These are phyloP conservation scores for Aureobasidium musti DNA, from an alignment of 2,329 filamentous ascomycete species.

Conservation along the genomic window DNA sequence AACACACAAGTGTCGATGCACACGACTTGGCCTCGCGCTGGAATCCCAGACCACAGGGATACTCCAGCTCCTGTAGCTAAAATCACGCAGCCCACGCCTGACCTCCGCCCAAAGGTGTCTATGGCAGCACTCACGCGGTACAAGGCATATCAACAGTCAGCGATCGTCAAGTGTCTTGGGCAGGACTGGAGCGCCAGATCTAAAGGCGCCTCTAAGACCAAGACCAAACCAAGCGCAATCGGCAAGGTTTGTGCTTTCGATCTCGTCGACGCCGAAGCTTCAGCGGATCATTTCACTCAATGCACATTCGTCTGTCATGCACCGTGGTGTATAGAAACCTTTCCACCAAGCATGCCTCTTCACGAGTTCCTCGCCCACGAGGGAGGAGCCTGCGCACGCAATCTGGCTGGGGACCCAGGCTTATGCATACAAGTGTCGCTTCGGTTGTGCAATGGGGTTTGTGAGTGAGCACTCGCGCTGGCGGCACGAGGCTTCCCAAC, in stretches of 20 bases:
- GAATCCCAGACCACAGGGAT: too few relatives aligned
- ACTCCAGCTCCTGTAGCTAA: too few relatives aligned
- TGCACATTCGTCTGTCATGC: background rate
- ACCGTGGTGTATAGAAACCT: background rate
- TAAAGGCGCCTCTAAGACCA: too few relatives aligned
- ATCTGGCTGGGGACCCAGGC: background rate
- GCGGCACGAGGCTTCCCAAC: background rate
- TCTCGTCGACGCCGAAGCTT: background rate
- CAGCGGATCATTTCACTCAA: background rate
- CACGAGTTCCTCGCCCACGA: background rate
- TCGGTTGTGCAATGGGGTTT: background rate
- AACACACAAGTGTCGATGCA: too few relatives aligned
- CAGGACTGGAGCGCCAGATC: too few relatives aligned
- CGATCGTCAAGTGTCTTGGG: too few relatives aligned
- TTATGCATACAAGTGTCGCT: background rate
- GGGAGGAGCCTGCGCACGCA: background rate
- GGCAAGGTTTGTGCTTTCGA: background rate
- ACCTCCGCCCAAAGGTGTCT: too few relatives aligned
- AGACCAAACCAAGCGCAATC: too few relatives aligned
- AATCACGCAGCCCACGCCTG: too few relatives aligned
- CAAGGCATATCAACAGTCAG: too few relatives aligned
- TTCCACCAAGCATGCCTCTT: background rate
- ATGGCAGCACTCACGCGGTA: too few relatives aligned
- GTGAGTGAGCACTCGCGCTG: background rate
- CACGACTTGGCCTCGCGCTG: too few relatives aligned